These are phyloP conservation scores for Neoconidiobolus thromboides DNA, from an alignment of 371 early-diverging fungal genomes.

Conservation along the genomic window DNA sequence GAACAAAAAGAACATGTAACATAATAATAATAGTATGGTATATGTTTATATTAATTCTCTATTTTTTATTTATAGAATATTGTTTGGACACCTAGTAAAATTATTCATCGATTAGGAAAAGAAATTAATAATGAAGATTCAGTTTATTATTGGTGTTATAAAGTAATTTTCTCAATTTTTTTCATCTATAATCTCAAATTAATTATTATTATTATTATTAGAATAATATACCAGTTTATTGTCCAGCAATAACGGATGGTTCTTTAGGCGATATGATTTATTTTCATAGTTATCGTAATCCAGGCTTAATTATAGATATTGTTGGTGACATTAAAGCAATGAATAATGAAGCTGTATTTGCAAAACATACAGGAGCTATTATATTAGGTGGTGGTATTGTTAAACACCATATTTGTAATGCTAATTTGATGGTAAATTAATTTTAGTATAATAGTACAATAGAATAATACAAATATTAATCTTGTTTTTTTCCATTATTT, in stretches of 20 bases:
- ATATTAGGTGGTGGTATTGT: constrained; percentile 97
- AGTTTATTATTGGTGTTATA: constrained; percentile 94
- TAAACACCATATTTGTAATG: constrained; percentile 99
- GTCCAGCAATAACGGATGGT: constrained; percentile 98
- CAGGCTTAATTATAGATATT: constrained; percentile 90
- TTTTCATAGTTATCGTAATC: constrained; percentile 88
- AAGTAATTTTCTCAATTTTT: constrained; percentile 16
- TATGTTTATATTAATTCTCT: constrained; percentile 1
- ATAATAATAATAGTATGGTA: not conserved
- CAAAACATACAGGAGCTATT: constrained; percentile 91
- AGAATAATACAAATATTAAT: not conserved
- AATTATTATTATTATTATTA: constrained; percentile 14
- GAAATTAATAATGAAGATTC: constrained; percentile 86
- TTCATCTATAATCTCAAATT: not conserved
- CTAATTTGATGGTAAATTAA: constrained; percentile 80
- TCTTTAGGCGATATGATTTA: constrained; percentile 99
- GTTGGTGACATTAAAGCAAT: constrained; percentile 87
- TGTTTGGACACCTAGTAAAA: constrained; percentile 84
- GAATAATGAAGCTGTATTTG: constrained; percentile 88
- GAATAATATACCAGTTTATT: constrained; percentile 97
- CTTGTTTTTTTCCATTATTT: not conserved
- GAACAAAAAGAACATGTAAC: constrained; percentile 55
- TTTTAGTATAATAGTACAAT: not conserved
- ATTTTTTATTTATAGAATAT: constrained; percentile 21
- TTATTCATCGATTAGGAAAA: constrained; percentile 90